Evolutionary conservation across 495 filamentous ascomycete species (phyloP), one percentile per base, ranked within the genome.

Genomic region (Aspergillus ostianus): DNA sequence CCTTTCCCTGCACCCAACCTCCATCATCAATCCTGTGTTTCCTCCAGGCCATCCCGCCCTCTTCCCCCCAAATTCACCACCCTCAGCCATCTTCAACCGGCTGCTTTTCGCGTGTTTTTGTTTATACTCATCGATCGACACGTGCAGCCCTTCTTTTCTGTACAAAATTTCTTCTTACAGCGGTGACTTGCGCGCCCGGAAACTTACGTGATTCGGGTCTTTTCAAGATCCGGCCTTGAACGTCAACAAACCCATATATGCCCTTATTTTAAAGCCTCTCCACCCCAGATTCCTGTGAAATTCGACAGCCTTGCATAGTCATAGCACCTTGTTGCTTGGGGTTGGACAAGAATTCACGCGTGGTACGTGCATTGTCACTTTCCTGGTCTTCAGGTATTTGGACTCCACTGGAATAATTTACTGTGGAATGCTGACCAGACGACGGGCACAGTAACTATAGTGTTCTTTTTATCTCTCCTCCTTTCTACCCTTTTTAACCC

Each of bases 361-460:
- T 74, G 73, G 75, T 78, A 77, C 72, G 75, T 77, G 66, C 65
- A 72, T 63, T 47, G 64, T 57, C 47, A 66, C 50, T 47, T 57
- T 61, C 56, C 68, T 63, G 46, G 63, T 59, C 67, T 26, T 75
- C 66, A 60, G 73, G 70, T 73, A 76, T 76, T 70, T 63, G 55
- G 55, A 70, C 69, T 69, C 76, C 73, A 72, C 72, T 47, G 60
- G 60, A 68, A 65, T 73, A 73, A 70, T 70, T 62, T 68, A 62
- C 56, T 47, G 32, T 58, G 75, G 75, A 80, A 78, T 78, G 75
- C 72, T 76, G 69, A 77, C 69, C 60, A 68, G 69, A 72, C 53
- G 36, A 48, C 55, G 52, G 70, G 63, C 21, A 63, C 61, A 61
- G 65, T 60, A 58, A 65, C 66, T 72, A 70, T 63, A 68, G 65